A percentile compares a stretch with the other conserved stretches of the same genome.
Conservation (phyloP, 2,329 filamentous ascomycete genomes). For the Aspergillus phoenicis region DNA sequence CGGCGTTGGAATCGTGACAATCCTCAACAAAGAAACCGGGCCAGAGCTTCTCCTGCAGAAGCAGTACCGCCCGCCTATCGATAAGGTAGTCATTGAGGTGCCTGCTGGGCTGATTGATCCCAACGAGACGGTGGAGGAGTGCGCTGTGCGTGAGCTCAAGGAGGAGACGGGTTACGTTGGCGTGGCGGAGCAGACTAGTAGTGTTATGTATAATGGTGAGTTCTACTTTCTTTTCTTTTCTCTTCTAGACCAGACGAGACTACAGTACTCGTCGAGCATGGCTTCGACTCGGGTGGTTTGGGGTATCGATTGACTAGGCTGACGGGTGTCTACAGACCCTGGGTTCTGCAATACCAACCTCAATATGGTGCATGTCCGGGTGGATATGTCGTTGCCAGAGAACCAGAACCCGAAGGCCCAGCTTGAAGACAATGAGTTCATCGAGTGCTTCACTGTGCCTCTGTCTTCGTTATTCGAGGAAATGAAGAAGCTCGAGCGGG, state of each 20-base stretch:
- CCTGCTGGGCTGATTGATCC: constrained; percentile 63
- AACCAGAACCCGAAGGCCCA: constrained; percentile 70
- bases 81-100: constrained; percentile 62
- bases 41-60: constrained; percentile 56
- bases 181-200: constrained; percentile 44
- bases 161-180: constrained; percentile 67
- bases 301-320: background rate
- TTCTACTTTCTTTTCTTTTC: constrained; percentile 1
- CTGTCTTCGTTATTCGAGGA: constrained; percentile 66
- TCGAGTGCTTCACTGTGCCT: constrained; percentile 74
- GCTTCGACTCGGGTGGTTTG: no score
- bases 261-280: no score
- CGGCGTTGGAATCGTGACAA: constrained; percentile 63
- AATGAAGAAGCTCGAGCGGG: constrained; percentile 65
- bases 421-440: constrained; percentile 79
- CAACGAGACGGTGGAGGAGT: constrained; percentile 58
- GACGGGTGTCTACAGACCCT: constrained; percentile 39
- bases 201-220: constrained; percentile 50
- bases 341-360: constrained; percentile 55
- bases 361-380: constrained; percentile 67
- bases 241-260: no score
- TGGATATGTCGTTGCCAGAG: constrained; percentile 69
- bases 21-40: constrained; percentile 57
- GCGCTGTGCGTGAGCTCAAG: constrained; percentile 60
- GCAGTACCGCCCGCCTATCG: constrained; percentile 63